phyloP scores from a whole-genome alignment of 106 monocot species.

The Phalaenopsis equestris region DNA sequence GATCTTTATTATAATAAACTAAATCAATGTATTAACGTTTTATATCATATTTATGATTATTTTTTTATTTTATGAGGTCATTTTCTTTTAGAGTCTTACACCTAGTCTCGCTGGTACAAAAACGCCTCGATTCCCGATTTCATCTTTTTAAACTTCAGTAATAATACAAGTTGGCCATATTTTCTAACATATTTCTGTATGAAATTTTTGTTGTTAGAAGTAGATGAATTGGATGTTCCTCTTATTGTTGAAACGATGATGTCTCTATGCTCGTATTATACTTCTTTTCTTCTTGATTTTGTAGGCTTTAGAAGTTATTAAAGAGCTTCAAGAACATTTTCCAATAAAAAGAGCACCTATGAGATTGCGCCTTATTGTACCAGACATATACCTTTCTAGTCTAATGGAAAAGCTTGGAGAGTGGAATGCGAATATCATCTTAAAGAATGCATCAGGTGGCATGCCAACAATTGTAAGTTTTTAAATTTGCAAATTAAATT shows the following conservation, averaged over 20 bases:
- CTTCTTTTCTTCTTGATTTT: slow-evolving; percentile 1
- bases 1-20: no score
- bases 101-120: no score
- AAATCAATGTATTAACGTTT: no score
- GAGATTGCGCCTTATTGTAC: slow-evolving; percentile 63
- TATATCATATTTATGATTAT: no score
- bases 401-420: slow-evolving; percentile 52
- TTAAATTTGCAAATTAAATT: neutral
- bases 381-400: slow-evolving; percentile 35
- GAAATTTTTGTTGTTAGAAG: neutral
- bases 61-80: no score
- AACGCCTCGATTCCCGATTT: no score
- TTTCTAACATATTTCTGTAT: neutral
- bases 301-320: slow-evolving; percentile 87
- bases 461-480: slow-evolving; percentile 65
- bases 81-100: no score
- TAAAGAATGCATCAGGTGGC: slow-evolving; percentile 56
- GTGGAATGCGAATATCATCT: slow-evolving; percentile 60
- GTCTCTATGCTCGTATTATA: neutral
- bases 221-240: neutral
- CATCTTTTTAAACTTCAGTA: no score
- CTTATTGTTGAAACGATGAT: neutral
- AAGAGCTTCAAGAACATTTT: slow-evolving; percentile 78
- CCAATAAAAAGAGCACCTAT: slow-evolving; percentile 88
- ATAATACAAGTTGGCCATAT: neutral